These are phyloP conservation scores for Stereum hirsutum DNA, from an alignment of 1,284 basidiomycete species.

Conservation along the genomic window DNA sequence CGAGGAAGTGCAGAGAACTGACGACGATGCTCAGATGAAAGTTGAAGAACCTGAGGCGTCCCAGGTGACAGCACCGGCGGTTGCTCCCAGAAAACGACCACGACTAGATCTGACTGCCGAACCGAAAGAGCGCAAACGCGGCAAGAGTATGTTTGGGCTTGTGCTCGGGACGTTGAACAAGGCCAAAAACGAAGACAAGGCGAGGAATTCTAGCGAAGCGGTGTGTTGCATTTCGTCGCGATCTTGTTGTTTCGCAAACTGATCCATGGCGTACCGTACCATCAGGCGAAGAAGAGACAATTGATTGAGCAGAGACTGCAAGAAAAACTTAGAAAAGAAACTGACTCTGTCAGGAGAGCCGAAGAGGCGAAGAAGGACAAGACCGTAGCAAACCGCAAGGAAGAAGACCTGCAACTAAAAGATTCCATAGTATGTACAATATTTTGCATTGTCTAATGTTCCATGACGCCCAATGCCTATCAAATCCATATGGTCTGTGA, in stretches of 20 bases:
- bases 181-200: conserved; percentile 75
- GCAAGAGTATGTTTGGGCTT: conserved; percentile 77
- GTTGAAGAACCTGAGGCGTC: conserved; percentile 17
- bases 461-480: conserved; percentile 3
- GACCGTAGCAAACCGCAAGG: conserved; percentile 59
- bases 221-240: conserved; percentile 29
- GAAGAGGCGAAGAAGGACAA: conserved; percentile 80
- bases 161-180: conserved; percentile 73
- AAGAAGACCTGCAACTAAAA: conserved; percentile 70
- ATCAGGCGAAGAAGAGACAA: conserved; percentile 72
- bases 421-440: conserved; percentile 72
- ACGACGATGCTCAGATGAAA: conserved; percentile 22
- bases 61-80: conserved; percentile 15
- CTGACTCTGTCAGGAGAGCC: conserved; percentile 70
- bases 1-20: conserved; percentile 15
- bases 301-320: conserved; percentile 73
- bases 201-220: conserved; percentile 70
- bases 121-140: conserved; percentile 57
- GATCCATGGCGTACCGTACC: conserved; percentile 4
- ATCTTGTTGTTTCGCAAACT: conserved; percentile 9
- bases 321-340: conserved; percentile 71
- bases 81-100: conserved; percentile 48
- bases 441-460: too few species aligned
- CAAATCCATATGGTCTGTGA: not conserved
- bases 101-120: conserved; percentile 53